Evolutionary conservation across 139 green algal genomes (phyloP), one percentile per base, ranked within the genome.

Genomic region (Helicosporidium sp.): DNA sequence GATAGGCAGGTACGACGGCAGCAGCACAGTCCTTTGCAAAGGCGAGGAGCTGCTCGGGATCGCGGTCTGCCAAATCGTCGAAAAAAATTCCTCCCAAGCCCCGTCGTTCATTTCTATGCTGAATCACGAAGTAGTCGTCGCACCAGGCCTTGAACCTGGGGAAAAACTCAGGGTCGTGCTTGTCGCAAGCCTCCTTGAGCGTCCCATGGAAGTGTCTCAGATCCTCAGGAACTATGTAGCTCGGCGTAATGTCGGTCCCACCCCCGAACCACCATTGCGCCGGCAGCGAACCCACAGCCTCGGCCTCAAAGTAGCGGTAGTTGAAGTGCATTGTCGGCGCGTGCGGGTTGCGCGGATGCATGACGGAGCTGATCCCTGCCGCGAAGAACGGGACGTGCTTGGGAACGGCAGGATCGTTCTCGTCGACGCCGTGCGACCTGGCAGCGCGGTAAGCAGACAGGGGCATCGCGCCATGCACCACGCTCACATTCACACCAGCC

Each of bases 251-350:
- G 66, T 99, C 90, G 24, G 83, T 97, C 61, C 90, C 90, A 45
- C 90, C 90, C 25, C 90, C 90, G 68, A 97, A 99, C 90, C 90
- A 99, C 90, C 90, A 97, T 62, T 93, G 85, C 41, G 59, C 74
- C 16, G 71, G 87, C 43, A 92, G 64, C 60, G 82, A 87, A 25
- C 87, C 77, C 71, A 75, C 94, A n/a, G 83, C 76, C 40, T 96
- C 82, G 0, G 89, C 96, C 71, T 97, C 82, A 66, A 98, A 98
- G 67, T 95, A 97, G 64, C 89, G 74, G 76, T 97, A 98, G 78
- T 98, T 97, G 74, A 97, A 97, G 78, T 98, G 89, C 84, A 97
- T 93, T 27, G 87, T 97, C 26, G 89, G 89, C 13, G 69, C 76
- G 46, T 92, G 77, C 5, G 89, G 89, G 75, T 99, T 99, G 46